A percentile compares a stretch with the other conserved stretches of the same genome.
These are phyloP conservation scores for Waltiozyma sp. DNA, from an alignment of 1,139 yeast species.

Conservation along the genomic window DNA sequence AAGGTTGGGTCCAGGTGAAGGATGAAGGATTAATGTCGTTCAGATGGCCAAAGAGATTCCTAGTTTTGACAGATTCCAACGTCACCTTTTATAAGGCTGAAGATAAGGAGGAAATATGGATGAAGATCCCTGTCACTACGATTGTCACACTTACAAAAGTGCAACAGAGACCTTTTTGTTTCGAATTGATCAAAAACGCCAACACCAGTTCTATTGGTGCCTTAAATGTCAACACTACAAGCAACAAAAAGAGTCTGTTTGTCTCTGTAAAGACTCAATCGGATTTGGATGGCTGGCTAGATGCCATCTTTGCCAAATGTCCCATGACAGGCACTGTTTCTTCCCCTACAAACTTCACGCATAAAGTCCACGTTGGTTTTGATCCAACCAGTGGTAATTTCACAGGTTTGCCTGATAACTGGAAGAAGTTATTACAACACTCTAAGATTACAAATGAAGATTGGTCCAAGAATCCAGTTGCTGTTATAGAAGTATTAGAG, in stretches of 20 bases:
- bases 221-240: not conserved
- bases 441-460: conserved; percentile 75
- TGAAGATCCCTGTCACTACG: conserved; percentile 44
- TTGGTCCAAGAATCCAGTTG: conserved; percentile 75
- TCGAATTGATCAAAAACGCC: conserved; percentile 52
- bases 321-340: conserved; percentile 76
- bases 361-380: conserved; percentile 52
- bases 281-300: conserved; percentile 86
- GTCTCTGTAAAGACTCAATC: conserved; percentile 69
- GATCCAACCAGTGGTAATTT: conserved; percentile 67
- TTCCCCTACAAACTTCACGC: conserved; percentile 69
- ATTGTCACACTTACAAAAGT: conserved; percentile 48
- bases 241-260: conserved; percentile 46
- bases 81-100: conserved; percentile 71
- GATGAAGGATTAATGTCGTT: conserved; percentile 84
- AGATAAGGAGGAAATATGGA: conserved; percentile 29
- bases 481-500: conserved; percentile 85
- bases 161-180: conserved; percentile 59
- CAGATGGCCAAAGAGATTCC: conserved; percentile 83
- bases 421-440: conserved; percentile 66
- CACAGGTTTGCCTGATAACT: conserved; percentile 70
- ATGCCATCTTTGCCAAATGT: conserved; percentile 77
- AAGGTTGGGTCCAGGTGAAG: conserved; percentile 86
- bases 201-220: conserved; percentile 17
- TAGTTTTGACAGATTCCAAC: conserved; percentile 66